Conservation (phyloP, 306 rosid species). For the Quercus agrifolia region DNA sequence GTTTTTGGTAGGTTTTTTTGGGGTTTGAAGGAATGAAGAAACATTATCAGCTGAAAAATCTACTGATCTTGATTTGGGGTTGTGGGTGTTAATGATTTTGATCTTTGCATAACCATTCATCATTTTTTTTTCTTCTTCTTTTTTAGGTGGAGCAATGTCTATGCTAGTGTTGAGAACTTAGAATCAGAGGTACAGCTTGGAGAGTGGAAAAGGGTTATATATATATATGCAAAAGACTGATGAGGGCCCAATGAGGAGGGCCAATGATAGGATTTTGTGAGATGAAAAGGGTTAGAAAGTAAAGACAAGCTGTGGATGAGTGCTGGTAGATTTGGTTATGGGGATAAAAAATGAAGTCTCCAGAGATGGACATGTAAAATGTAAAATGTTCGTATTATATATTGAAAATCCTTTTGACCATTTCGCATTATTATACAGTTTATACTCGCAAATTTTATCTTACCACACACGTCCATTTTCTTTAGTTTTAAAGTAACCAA, state of each 20-base stretch:
- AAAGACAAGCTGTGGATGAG: no score
- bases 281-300: no score
- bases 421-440: no score
- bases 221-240: neutral
- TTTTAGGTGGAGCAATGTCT: neutral
- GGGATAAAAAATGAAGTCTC: no score
- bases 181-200: neutral
- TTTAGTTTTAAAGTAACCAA: no score
- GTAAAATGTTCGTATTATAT: no score
- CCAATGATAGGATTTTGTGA: no score
- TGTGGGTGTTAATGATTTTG: constrained; percentile 16
- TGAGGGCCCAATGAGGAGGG: neutral
- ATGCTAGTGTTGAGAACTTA: neutral
- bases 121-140: constrained; percentile 23
- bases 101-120: constrained; percentile 62
- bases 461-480: no score
- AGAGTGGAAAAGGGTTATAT: neutral
- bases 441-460: no score
- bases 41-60: constrained; percentile 39
- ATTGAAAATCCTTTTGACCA: no score
- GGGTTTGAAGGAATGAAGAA: constrained; percentile 24
- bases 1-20: neutral
- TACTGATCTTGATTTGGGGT: constrained; percentile 53
- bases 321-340: no score
- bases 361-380: no score